Evolutionary conservation across 1,284 basidiomycete genomes (phyloP).

Genomic region (Austroboletus novae-zelandiae): DNA sequence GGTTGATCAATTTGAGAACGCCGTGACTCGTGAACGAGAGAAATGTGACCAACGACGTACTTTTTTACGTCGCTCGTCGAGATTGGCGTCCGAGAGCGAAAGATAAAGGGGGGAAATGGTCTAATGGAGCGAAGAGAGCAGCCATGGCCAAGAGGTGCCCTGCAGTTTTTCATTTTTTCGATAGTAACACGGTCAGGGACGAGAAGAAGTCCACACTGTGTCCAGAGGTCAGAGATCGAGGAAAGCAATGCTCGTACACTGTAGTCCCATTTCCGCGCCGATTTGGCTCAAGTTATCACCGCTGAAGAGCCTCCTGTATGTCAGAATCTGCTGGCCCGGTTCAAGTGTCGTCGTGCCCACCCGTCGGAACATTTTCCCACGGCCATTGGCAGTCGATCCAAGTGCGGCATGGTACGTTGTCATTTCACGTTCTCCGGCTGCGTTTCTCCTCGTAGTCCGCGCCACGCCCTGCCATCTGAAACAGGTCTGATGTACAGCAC

Average conservation of each 20-base stretch:
- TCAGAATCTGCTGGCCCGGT: no score
- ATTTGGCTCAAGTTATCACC: not conserved
- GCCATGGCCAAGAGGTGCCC: not conserved
- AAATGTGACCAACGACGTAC: conserved; percentile 7
- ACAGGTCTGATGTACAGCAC: no score
- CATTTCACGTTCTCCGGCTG: no score
- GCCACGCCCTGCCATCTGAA: no score
- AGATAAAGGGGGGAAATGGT: not conserved
- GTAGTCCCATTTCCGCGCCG: not conserved
- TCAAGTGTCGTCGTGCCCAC: no score
- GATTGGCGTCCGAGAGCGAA: not conserved
- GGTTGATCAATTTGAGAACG: conserved; percentile 12
- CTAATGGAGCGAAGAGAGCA: not conserved
- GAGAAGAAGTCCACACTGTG: conserved; percentile 14
- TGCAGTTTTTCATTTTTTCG: conserved; percentile 18
- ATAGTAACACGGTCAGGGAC: conserved; percentile 18
- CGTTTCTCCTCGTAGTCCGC: no score
- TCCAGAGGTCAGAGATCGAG: conserved; percentile 4
- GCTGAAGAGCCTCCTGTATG: no score
- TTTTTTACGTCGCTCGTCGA: conserved; percentile 21
- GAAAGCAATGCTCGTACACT: not conserved
- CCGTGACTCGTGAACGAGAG: conserved; percentile 3
- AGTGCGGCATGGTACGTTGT: no score
- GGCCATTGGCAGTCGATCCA: no score
- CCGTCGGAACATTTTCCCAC: no score